Percentiles rank a stretch among this genome's conserved stretches.
Evolutionary conservation across 2,329 filamentous ascomycete species (phyloP).

Genomic region (Aspergillus felis): DNA sequence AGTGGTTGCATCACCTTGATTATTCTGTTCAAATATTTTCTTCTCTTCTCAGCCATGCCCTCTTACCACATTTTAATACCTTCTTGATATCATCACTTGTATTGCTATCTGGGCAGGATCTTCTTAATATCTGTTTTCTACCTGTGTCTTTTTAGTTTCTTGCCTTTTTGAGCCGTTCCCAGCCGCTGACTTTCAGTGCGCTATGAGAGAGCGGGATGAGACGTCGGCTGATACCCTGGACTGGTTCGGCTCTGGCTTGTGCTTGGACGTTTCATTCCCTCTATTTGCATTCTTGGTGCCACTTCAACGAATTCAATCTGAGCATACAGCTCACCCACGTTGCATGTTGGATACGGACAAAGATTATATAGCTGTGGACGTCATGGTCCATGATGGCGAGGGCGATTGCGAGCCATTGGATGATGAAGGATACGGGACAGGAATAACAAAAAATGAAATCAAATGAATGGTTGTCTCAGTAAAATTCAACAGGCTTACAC

Average conservation of each 20-base stretch:
- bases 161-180: conserved; percentile 16
- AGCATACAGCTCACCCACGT: conserved; percentile 14
- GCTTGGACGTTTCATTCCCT: conserved; percentile 16
- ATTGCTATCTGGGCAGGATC: conserved; percentile 39
- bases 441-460: conserved; percentile 11
- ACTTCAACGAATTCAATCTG: conserved; percentile 19
- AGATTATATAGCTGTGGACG: conserved; percentile 13
- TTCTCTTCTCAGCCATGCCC: conserved; percentile 19
- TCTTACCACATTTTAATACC: conserved; percentile 27
- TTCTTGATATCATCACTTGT: conserved; percentile 32
- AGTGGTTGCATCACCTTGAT: conserved; percentile 13
- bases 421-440: conserved; percentile 9
- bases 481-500: background rate
- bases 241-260: conserved; percentile 22
- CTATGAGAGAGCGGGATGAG: conserved; percentile 15
- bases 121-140: conserved; percentile 20
- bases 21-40: conserved; percentile 23
- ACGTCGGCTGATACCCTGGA: conserved; percentile 20
- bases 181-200: conserved; percentile 18
- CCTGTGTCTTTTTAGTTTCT: conserved; percentile 16
- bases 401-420: conserved; percentile 8
- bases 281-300: conserved; percentile 25
- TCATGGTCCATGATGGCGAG: conserved; percentile 12
- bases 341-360: conserved; percentile 12
- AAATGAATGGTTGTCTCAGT: conserved; percentile 5